Base-by-base conservation (phyloP, 441 rosid species). In the Jatropha multifida region DNA sequence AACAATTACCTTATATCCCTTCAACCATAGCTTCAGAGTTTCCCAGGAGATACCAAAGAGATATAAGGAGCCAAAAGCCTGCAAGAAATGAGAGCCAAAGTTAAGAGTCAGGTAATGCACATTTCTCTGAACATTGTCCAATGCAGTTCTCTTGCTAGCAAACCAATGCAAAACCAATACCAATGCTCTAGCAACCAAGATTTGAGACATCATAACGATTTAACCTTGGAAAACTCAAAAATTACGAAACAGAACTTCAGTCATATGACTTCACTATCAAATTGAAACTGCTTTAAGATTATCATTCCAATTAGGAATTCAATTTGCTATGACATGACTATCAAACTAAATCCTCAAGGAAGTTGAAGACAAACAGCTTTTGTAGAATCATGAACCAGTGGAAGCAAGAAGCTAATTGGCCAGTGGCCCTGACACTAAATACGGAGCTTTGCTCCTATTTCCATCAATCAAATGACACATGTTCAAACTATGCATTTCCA, bases 11-110 rank as follows among this genome's bases (percentile, higher is more conserved):
- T 65, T 74, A n/a, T 52, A 65, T 8, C 77, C 77, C 65, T 74
- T 74, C 71, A 65, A 65, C 77, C 77, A 74, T 9, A 38, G 71
- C 20, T 74, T 74, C 38, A 74, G 54, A 56, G 52, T 65, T 65
- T 74, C 64, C 17, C 66, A 54, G 17, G 65, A 65, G 11, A 74
- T 65, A 11, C 71, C 54, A 46, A 52, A 65, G 77, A 74, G 64
- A 74, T 74, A 46, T 52, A 74, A 52, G 77, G 64, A 65, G 77
- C 77, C 59, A 74, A 32, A 74, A 74, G 77, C 77, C 96, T 95
- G 78, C 72, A 81, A 78, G 58, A 71, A 76, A 77, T 41, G 44
- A 66, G 20, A 75, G 10, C 46, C 27, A 60, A 44, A 71, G 61
- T 41, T 27, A 8, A 42, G 74, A 80, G 58, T 26, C 38, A 10